phyloP scores from a whole-genome alignment of 345 rosid species.

The sweet orange (Citrus sinensis) region DVS_A1.0 CM039168.1:25453001-25453500 shows the following conservation, averaged over 20 bases:
- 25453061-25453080: slow-evolving; percentile 2
- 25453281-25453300: too few species aligned
- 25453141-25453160: slow-evolving; percentile 18
- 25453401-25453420: too few species aligned
- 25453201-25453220: neutral
- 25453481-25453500: too few species aligned
- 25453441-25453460: too few species aligned
- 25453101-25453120: neutral
- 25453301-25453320: too few species aligned
- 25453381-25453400: too few species aligned
- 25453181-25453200: neutral
- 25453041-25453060: neutral
- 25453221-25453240: neutral
- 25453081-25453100: neutral
- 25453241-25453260: neutral
- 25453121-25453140: slow-evolving; percentile 16
- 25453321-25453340: too few species aligned
- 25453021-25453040: neutral
- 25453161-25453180: neutral
- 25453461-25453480: too few species aligned
- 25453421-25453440: too few species aligned
- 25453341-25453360: too few species aligned
- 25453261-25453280: neutral
- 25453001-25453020: neutral
- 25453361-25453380: too few species aligned